Percentiles rank a stretch among this genome's conserved stretches.
These are phyloP conservation scores for Picea abies DNA, from an alignment of 83 land plant genomes.

Conservation along the genomic window DNA sequence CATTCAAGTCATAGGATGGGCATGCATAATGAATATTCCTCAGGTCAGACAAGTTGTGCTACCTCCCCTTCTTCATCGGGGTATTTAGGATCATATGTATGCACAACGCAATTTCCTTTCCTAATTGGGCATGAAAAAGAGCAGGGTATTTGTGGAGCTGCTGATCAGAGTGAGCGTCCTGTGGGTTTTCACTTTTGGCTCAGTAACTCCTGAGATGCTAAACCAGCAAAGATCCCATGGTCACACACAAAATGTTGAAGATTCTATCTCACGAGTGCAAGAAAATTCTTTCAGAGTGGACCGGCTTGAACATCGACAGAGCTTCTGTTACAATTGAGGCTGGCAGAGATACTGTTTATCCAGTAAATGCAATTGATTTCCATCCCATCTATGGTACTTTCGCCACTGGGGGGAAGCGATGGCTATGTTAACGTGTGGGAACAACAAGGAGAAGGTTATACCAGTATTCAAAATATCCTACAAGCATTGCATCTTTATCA, in stretches of 20 bases:
- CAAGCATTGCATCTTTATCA: too few relatives aligned
- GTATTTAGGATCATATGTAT: background rate
- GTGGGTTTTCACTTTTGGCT: conserved; percentile 73
- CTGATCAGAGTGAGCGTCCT: conserved; percentile 1
- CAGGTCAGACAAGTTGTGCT: background rate
- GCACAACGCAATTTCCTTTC: background rate
- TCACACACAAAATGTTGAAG: background rate
- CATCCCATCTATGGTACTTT: too few relatives aligned
- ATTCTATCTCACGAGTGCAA: conserved; percentile 14
- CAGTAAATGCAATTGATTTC: too few relatives aligned
- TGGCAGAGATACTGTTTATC: too few relatives aligned
- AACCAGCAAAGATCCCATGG: conserved; percentile 20
- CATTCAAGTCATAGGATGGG: background rate
- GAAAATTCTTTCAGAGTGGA: conserved; percentile 21
- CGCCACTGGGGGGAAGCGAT: too few relatives aligned
- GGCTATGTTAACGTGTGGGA: too few relatives aligned
- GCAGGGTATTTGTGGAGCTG: background rate
- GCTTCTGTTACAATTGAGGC: too few relatives aligned
- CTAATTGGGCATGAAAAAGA: conserved; percentile 10
- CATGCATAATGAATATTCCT: background rate
- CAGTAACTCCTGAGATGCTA: conserved; percentile 58
- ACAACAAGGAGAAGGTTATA: too few relatives aligned
- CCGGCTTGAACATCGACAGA: conserved; percentile 2
- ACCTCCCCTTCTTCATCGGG: conserved; percentile 2
- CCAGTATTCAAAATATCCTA: too few relatives aligned